Evolutionary conservation across 345 rosid species (phyloP).

Genomic region (Populus alba): DNA sequence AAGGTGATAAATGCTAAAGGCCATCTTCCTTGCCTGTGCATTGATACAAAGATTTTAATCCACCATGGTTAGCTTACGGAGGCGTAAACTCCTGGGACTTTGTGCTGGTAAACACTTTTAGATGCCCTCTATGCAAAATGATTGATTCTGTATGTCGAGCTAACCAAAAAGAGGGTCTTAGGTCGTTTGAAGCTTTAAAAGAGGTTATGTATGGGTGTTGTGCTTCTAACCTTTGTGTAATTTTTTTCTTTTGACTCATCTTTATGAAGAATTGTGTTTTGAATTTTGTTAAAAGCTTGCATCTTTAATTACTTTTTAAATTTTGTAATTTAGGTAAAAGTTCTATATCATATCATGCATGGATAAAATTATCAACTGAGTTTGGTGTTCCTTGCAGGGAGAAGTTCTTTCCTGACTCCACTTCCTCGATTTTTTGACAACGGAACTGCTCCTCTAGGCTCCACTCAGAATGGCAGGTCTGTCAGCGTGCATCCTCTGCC

Average conservation of each 20-base stretch:
- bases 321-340: neutral
- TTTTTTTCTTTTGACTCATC: neutral
- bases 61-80: slow-evolving; percentile 84
- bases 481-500: slow-evolving; percentile 54
- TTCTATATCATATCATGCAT: slow-evolving; percentile 1
- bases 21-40: slow-evolving; percentile 13
- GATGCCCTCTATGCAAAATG: slow-evolving; percentile 3
- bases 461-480: slow-evolving; percentile 36
- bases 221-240: neutral
- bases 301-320: neutral
- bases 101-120: slow-evolving; percentile 67
- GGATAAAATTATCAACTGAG: slow-evolving; percentile 12
- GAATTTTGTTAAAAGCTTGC: neutral
- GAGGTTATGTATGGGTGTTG: neutral
- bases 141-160: slow-evolving; percentile 9
- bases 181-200: neutral
- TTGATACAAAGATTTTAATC: slow-evolving; percentile 20
- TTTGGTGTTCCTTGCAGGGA: slow-evolving; percentile 39
- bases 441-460: slow-evolving; percentile 35
- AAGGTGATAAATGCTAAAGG: slow-evolving; percentile 22
- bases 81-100: slow-evolving; percentile 85
- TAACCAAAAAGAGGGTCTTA: neutral
- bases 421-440: slow-evolving; percentile 45
- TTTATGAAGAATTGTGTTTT: neutral
- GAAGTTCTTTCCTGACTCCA: slow-evolving; percentile 55